Evolutionary conservation across 305 asterid genomes (phyloP), one percentile per base, ranked within the genome.

Genomic region (Euphrasia arctica): DNA sequence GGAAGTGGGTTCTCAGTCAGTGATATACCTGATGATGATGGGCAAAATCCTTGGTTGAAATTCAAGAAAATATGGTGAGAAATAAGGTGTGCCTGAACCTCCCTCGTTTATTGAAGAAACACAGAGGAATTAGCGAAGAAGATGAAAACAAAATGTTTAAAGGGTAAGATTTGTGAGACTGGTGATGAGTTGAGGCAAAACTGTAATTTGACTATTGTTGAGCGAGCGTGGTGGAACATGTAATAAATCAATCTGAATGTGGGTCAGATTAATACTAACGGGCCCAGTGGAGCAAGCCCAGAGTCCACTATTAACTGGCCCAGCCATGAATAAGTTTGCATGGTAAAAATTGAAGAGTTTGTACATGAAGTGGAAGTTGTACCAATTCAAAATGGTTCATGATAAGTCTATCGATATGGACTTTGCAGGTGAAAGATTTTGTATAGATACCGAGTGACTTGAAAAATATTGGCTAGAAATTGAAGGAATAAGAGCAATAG

Each of bases 1-100:
- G 34, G 5, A 25, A 54, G 63, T 69, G 64, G 65, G 39, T 36
- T 70, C 55, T 42, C 49, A 58, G 50, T 9, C 49, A 58, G 50
- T 10, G 4, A 32, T 18, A 18, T 22, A 73, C 74, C 77, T 25
- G 27, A 25, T 25, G 27, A 25, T 25, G 27, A 25, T 25, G 27
- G 27, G 27, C 27, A 25, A 25, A 25, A 25, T 0, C 27, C 27
- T 25, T 25, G 27, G 27, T 25, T 25, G 27, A 25, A 25, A 25
- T 25, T 25, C 27, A 25, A 25, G 27, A 25, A 25, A 25, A 25
- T 25, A 25, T 25, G 27, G 27, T 25, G 27, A 25, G 27, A 25
- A 25, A 25, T 25, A 0, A 25, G 27, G 27, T 25, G 2, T 25
- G 12, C 63, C 52, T 27, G 60, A 42, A 52, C 31, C 36, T 32